Evolutionary conservation across 139 green algal species (phyloP).

Genomic region (Tetraselmis chui): DNA sequence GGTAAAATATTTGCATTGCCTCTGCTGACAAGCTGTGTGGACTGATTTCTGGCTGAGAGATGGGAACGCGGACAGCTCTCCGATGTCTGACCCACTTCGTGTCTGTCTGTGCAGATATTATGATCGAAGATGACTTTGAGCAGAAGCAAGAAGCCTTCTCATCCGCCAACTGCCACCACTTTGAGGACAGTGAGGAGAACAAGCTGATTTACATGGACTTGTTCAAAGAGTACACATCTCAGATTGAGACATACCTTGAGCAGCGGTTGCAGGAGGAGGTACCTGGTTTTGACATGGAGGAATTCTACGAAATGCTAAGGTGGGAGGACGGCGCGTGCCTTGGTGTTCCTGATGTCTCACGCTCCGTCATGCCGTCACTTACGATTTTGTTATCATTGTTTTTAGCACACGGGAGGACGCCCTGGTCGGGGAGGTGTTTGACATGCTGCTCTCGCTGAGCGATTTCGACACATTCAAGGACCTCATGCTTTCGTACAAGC

Average conservation of each 20-base stretch:
- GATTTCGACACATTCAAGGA: slow-evolving; percentile 4
- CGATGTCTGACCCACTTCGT: not conserved
- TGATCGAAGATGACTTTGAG: not conserved
- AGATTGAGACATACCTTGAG: not conserved
- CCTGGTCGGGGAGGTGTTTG: not conserved
- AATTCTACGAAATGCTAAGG: not conserved
- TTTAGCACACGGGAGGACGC: not conserved
- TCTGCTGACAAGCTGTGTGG: not conserved
- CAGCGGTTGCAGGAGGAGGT: not conserved
- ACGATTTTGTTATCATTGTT: no score
- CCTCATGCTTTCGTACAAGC: slow-evolving; percentile 3
- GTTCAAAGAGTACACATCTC: not conserved
- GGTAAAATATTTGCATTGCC: not conserved
- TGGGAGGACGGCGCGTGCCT: no score
- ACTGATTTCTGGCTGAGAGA: no score
- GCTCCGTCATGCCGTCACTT: no score
- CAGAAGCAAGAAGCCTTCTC: not conserved
- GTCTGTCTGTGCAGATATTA: not conserved
- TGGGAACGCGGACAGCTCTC: no score
- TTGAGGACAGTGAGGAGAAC: slow-evolving; percentile 2
- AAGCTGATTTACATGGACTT: not conserved
- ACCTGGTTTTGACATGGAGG: not conserved
- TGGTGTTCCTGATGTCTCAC: no score
- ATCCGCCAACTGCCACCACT: not conserved
- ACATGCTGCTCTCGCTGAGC: slow-evolving; percentile 1